phyloP scores from a whole-genome alignment of 768 basidiomycete genomes.

The Phaeotremella fagi region DNA sequence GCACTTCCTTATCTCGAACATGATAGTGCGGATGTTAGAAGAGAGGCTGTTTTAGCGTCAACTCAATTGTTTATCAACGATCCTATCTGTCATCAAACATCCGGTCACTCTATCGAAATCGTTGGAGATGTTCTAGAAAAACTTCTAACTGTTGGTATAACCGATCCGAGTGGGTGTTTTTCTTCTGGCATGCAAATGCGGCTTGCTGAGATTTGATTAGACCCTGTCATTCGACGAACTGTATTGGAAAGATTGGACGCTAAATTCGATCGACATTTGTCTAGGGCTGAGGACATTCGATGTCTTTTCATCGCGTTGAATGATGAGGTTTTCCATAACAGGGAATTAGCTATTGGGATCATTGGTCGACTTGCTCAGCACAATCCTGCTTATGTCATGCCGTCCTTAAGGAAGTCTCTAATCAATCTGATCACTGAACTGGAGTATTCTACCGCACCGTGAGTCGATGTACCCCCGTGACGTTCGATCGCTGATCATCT shows the following conservation, averaged over 20 bases:
- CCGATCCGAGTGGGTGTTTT: slow-evolving; percentile 72
- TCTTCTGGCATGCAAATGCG: neutral
- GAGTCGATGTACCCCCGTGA: slow-evolving; percentile 49
- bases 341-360: slow-evolving; percentile 79
- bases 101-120: slow-evolving; percentile 91
- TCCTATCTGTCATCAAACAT: slow-evolving; percentile 92
- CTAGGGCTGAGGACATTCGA: slow-evolving; percentile 97
- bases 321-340: slow-evolving; percentile 91
- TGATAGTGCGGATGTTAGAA: slow-evolving; percentile 78
- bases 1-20: slow-evolving; percentile 92
- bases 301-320: slow-evolving; percentile 95
- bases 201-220: slow-evolving; percentile 49
- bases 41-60: slow-evolving; percentile 85
- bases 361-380: slow-evolving; percentile 91
- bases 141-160: slow-evolving; percentile 86
- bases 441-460: slow-evolving; percentile 86
- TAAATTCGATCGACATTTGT: slow-evolving; percentile 91
- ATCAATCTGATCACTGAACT: slow-evolving; percentile 95
- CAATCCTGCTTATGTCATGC: slow-evolving; percentile 99
- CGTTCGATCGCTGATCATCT: neutral
- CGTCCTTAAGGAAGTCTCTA: slow-evolving; percentile 85
- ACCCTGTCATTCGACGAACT: slow-evolving; percentile 73
- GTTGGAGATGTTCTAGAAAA: slow-evolving; percentile 98
- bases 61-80: slow-evolving; percentile 88
- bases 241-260: slow-evolving; percentile 84